These are phyloP conservation scores for Neurospora sp. DNA, from an alignment of 495 filamentous ascomycete species.

Conservation along the genomic window DNA sequence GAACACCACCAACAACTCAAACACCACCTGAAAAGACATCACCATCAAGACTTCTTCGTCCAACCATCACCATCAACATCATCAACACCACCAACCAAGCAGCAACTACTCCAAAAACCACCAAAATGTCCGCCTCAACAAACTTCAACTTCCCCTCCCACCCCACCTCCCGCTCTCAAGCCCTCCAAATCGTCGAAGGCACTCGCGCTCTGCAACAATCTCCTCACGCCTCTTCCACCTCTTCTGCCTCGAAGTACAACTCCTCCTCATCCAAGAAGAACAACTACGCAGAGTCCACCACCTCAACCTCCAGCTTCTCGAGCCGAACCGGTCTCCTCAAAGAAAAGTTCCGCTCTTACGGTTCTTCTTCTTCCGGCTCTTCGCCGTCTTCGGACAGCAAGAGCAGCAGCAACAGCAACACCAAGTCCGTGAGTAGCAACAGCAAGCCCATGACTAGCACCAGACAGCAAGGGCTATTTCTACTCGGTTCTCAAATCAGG, in stretches of 20 bases:
- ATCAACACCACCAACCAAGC: neutral
- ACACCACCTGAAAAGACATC: neutral
- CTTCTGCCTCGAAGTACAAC: neutral
- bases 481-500: neutral
- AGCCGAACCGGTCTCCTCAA: constrained; percentile 14
- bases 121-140: neutral
- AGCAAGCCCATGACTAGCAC: neutral
- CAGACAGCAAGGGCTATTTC: neutral
- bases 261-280: neutral
- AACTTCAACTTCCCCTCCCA: neutral
- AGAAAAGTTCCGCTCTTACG: constrained; percentile 2
- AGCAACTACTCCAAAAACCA: too few relatives aligned
- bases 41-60: neutral
- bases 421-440: too few relatives aligned
- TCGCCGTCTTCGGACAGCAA: neutral
- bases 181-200: neutral
- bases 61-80: neutral
- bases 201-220: neutral
- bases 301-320: constrained; percentile 8
- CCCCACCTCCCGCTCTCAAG: neutral
- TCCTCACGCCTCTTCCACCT: neutral
- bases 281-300: constrained; percentile 6
- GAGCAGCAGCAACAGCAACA: neutral
- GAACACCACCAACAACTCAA: neutral
- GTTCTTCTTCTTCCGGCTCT: neutral